Evolutionary conservation across 164 flowering plant genomes (phyloP).

Genomic region (Annona squamosa): DNA sequence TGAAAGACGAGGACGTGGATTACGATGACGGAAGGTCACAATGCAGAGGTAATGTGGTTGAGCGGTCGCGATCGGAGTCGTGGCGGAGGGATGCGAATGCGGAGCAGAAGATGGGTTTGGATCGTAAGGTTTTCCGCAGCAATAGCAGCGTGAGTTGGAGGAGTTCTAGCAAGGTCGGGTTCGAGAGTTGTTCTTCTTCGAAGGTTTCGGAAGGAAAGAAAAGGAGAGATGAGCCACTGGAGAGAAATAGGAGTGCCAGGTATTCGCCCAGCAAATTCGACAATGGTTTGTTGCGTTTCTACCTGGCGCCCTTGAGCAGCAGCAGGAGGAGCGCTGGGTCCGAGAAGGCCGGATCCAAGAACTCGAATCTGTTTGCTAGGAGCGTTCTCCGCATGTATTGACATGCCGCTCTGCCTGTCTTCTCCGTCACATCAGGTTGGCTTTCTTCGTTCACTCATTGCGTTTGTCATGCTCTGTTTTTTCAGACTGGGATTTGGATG

Average conservation of each 20-base stretch:
- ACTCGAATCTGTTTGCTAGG: slow-evolving; percentile 65
- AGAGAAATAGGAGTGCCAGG: slow-evolving; percentile 46
- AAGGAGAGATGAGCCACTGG: slow-evolving; percentile 46
- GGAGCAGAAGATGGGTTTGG: slow-evolving; percentile 29
- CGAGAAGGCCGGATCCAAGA: slow-evolving; percentile 45
- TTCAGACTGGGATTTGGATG: background rate
- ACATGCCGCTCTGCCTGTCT: slow-evolving; percentile 8
- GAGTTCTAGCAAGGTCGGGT: slow-evolving; percentile 30
- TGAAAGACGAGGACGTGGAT: slow-evolving; percentile 63
- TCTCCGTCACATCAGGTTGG: slow-evolving; percentile 4
- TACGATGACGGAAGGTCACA: slow-evolving; percentile 17
- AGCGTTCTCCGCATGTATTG: slow-evolving; percentile 68
- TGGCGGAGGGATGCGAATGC: slow-evolving; percentile 64
- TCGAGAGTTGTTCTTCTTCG: slow-evolving; percentile 27
- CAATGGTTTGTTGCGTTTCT: slow-evolving; percentile 62
- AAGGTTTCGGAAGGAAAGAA: slow-evolving; percentile 30
- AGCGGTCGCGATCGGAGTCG: slow-evolving; percentile 75
- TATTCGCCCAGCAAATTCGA: slow-evolving; percentile 52
- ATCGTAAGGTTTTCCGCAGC: slow-evolving; percentile 47
- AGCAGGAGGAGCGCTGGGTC: slow-evolving; percentile 47
- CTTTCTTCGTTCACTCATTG: background rate
- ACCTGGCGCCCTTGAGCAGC: slow-evolving; percentile 73
- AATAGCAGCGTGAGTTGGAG: slow-evolving; percentile 80
- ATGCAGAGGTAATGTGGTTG: slow-evolving; percentile 57
- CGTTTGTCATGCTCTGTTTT: background rate